Conservation (phyloP, 2,329 filamentous ascomycete genomes). For the Claviceps arundinis region DNA sequence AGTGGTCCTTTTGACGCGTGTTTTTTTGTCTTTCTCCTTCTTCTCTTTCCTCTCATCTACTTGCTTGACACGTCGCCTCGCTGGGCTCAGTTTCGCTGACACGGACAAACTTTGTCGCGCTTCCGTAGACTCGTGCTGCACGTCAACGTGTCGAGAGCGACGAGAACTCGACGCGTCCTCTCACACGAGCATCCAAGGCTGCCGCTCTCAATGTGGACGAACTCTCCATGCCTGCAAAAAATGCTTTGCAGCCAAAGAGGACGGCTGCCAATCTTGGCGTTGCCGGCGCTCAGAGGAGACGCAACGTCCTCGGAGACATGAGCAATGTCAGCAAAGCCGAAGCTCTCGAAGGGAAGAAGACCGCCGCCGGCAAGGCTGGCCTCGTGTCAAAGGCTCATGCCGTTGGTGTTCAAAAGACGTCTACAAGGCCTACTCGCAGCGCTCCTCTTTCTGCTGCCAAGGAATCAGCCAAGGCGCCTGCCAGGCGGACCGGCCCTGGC, state of each 20-base stretch:
- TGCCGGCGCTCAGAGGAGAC: slow-evolving; percentile 48
- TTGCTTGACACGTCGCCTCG: background rate
- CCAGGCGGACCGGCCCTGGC: slow-evolving; percentile 63
- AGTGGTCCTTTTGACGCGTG: slow-evolving; percentile 8
- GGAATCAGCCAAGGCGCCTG: slow-evolving; percentile 53
- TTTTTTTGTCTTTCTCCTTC: background rate
- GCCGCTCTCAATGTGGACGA: slow-evolving; percentile 59
- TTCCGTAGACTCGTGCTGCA: slow-evolving; percentile 48
- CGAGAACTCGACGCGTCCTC: slow-evolving; percentile 70
- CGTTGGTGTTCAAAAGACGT: slow-evolving; percentile 66
- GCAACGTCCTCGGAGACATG: slow-evolving; percentile 79
- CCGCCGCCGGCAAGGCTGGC: slow-evolving; percentile 46
- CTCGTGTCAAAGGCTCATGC: slow-evolving; percentile 72
- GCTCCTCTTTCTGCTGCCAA: slow-evolving; percentile 46
- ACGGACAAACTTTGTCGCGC: background rate
- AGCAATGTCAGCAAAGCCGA: slow-evolving; percentile 86
- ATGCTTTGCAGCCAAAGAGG: slow-evolving; percentile 60
- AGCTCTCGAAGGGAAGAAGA: slow-evolving; percentile 61
- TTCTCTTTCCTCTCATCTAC: background rate
- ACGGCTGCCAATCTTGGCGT: slow-evolving; percentile 35
- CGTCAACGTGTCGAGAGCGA: slow-evolving; percentile 82
- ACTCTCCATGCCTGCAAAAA: slow-evolving; percentile 40
- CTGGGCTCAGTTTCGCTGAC: slow-evolving; percentile 6
- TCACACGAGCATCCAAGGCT: slow-evolving; percentile 89
- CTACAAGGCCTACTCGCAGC: slow-evolving; percentile 43